Percentiles rank a stretch among this genome's conserved stretches.
phyloP scores from a whole-genome alignment of 2,329 filamentous ascomycete genomes.

The Nigrospora sphaerica region DNA sequence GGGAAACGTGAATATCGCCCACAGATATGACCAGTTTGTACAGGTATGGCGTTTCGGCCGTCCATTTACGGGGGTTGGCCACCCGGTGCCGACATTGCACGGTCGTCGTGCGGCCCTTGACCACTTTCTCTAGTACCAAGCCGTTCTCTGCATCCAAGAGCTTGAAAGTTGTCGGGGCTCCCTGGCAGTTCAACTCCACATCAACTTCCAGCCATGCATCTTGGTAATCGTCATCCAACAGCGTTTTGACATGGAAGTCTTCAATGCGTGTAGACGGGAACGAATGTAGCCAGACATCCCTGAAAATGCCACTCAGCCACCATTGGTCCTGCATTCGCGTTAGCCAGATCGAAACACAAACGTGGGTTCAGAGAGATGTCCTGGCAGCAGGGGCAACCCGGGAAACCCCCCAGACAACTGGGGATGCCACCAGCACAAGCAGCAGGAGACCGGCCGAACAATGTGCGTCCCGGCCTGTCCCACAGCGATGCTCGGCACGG shows the following conservation, averaged over 20 bases:
- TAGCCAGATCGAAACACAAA: too few relatives aligned
- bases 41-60: constrained; percentile 58
- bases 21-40: constrained; percentile 42
- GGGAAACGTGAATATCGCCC: constrained; percentile 31
- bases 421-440: too few relatives aligned
- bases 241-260: constrained; percentile 48
- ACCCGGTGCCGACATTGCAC: constrained; percentile 29
- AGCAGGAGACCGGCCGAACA: neutral
- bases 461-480: neutral
- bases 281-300: constrained; percentile 59
- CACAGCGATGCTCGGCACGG: neutral
- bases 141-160: constrained; percentile 27
- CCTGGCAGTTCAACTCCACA: constrained; percentile 31
- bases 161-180: constrained; percentile 20
- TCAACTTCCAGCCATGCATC: constrained; percentile 44
- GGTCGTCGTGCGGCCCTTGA: constrained; percentile 27
- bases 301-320: constrained; percentile 62
- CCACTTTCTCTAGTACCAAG: constrained; percentile 15
- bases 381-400: too few relatives aligned
- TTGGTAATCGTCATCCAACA: constrained; percentile 45
- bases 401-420: too few relatives aligned
- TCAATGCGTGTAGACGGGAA: constrained; percentile 50
- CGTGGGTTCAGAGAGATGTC: too few relatives aligned
- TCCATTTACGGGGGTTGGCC: constrained; percentile 54
- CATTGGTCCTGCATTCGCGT: constrained; percentile 46